Evolutionary conservation across 371 early-diverging fungal species (phyloP), one percentile per base, ranked within the genome.

Genomic region (Polyrhizophydium stewartii): DNA sequence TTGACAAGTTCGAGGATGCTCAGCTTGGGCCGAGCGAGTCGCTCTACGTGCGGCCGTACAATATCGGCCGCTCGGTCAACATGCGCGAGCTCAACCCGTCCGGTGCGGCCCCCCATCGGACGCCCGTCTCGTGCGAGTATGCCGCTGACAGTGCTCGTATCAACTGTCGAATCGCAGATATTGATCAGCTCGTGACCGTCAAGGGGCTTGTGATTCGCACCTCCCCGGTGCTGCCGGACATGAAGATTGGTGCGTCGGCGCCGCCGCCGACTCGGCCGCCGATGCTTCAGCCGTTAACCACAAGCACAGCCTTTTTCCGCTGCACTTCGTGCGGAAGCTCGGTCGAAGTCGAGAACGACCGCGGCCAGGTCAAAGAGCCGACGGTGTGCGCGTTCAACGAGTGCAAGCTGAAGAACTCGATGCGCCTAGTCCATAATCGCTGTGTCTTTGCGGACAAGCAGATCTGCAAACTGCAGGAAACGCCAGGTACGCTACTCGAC

Each of bases 361-460:
- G 95, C 62, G 97, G 96, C 56, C 84, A 88, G 22, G 92, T 99
- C 58, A 75, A 73, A 38, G 98, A 99, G 68, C 99, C 99, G 3
- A 87, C 88, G 6, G 81, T 82, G 50, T 99, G 99, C 73, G 86
- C 89, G 35, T 84, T 87, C 64, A 73, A 80, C n/a, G 79, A 79
- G 24, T 98, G 98, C 73, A 75, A 78, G 37, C 79, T 88, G 37
- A 74, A 85, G 60, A 91, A 92, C 71, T 85, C 91, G 3, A 89
- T 98, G 88, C 78, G 81, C 25, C 67, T 99, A 55, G 83, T 96
- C 38, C 97, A 97, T 70, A 94, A 96, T 74, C 89, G 95, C 31
- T 96, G 96, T 67, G 67, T 77, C 13, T 99, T 96, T 70, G 84
- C 90, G 3, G 96, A 99, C 74, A 99, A 97, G 76, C 99, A 99